Percentiles rank a stretch among this genome's conserved stretches.
Evolutionary conservation across 805 yeast genomes (phyloP).

Genomic region (Candida nitratophila): DNA sequence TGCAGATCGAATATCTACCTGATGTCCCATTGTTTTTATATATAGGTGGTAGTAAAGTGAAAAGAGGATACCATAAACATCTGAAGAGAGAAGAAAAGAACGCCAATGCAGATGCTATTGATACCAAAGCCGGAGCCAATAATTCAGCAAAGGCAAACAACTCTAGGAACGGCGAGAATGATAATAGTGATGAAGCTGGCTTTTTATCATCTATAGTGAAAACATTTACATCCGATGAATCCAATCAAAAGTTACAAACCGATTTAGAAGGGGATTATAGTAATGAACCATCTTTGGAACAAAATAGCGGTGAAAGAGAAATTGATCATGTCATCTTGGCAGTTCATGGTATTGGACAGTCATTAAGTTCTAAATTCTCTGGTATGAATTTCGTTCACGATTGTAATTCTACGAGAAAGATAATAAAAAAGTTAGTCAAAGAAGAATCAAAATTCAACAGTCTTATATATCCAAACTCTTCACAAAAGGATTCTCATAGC

Average conservation of each 20-base stretch:
- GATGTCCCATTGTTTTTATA: slow-evolving; percentile 21
- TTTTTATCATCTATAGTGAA: slow-evolving; percentile 4
- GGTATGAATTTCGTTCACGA: slow-evolving; percentile 85
- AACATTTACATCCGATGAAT: slow-evolving; percentile 8
- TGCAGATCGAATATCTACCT: slow-evolving; percentile 20
- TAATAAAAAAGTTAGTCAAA: slow-evolving; percentile 44
- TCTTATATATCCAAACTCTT: slow-evolving; percentile 25
- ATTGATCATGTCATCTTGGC: slow-evolving; percentile 65
- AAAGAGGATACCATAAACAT: slow-evolving; percentile 38
- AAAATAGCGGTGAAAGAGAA: slow-evolving; percentile 31
- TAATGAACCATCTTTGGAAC: slow-evolving; percentile 36
- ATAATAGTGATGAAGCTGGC: background rate
- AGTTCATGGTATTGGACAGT: slow-evolving; percentile 93
- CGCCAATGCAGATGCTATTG: background rate
- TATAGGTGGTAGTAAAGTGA: slow-evolving; percentile 42
- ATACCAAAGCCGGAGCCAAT: background rate
- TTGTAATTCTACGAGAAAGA: slow-evolving; percentile 55
- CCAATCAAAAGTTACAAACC: slow-evolving; percentile 30
- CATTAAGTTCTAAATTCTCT: slow-evolving; percentile 69
- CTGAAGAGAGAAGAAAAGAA: slow-evolving; percentile 1
- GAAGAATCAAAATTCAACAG: slow-evolving; percentile 33
- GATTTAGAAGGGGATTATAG: slow-evolving; percentile 45
- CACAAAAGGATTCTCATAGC: slow-evolving; percentile 7
- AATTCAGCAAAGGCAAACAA: slow-evolving; percentile 6
- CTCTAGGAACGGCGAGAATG: background rate